Base-by-base conservation (phyloP, 1,139 yeast genomes). In the Geotrichum bryndzae region DNA sequence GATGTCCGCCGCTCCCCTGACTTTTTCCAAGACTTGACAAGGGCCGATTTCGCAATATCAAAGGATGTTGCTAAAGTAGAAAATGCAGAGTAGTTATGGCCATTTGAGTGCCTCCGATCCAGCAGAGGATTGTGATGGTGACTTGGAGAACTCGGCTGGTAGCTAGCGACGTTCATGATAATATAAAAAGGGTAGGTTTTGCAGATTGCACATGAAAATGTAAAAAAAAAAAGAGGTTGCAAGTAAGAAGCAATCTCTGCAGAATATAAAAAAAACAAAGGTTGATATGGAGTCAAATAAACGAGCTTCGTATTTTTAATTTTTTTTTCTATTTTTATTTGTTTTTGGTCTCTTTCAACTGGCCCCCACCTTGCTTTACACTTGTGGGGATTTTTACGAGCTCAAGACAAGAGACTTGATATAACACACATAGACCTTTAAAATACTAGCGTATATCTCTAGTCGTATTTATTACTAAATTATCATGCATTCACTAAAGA, bases 31-130 rank as follows among this genome's bases (percentile, higher is more conserved):
- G 55, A 25, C n/a, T 50, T 56, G 35, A 25, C 29, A 18, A 51
- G 15, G 18, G 59, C 58, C 23, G 58, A 55, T 31, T 55, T 55
- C 1, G 58, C 58, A 18, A 55, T 55, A 8, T 48, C 55, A 8
- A 56, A 35, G 11, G 59, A 48, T 2, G 55, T 56, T 10, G 59
- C 59, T 54, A 56, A 45, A 6, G 59, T 56, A 18, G 59, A 51
- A 51, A 50, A 33, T 38, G 55, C 59, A 23, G 59, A 29, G 29
- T 51, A 35, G 23, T 51, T 56, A 15, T 41, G 48, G 5, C 23
- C n/a, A n/a, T 41, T 23, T 41, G 7, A 5, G 5, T 41, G 48
- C 13, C 48, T 41, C 18, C 48, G 48, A n/a, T 41, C 48, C 48
- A 41, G 22, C 23, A 41, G 22, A 7, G 18, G 8, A 41, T 15